A percentile compares a stretch with the other conserved stretches of the same genome.
Evolutionary conservation across 2,329 filamentous ascomycete genomes (phyloP).

Genomic region (Penicillium hordei): DNA sequence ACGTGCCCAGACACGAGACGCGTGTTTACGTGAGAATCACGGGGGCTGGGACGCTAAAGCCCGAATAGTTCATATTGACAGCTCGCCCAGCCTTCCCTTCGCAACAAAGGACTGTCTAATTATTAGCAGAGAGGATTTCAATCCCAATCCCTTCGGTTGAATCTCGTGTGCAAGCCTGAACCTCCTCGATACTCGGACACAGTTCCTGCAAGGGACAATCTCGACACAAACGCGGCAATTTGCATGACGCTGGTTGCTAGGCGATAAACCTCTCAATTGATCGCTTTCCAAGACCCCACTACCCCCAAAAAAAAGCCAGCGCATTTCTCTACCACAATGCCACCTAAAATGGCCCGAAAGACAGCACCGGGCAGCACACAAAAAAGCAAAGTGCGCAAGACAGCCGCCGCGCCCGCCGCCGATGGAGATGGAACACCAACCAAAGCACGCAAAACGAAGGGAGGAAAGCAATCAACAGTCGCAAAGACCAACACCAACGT

Average conservation of each 20-base stretch:
- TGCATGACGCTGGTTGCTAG: constrained; percentile 2
- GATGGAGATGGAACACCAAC: constrained; percentile 19
- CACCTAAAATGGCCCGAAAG: constrained; percentile 30
- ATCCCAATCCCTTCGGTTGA: background rate
- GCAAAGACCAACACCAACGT: constrained; percentile 34
- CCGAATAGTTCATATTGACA: constrained; percentile 11
- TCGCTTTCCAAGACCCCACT: constrained; percentile 7
- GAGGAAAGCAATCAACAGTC: constrained; percentile 21
- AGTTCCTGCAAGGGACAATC: constrained; percentile 3
- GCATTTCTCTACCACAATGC: constrained; percentile 22
- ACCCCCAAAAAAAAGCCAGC: background rate
- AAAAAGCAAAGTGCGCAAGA: constrained; percentile 6
- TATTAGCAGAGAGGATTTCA: background rate
- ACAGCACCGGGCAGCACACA: constrained; percentile 13
- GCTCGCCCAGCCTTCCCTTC: background rate
- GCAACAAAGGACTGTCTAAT: background rate
- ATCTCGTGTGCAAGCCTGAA: background rate
- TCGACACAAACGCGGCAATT: background rate
- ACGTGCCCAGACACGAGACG: constrained; percentile 9
- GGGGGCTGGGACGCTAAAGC: constrained; percentile 14
- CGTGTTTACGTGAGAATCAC: constrained; percentile 10
- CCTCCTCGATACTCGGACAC: background rate
- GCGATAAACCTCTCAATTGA: constrained; percentile 7
- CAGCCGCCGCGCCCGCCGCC: constrained; percentile 6
- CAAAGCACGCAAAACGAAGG: constrained; percentile 23